These are phyloP conservation scores for Eruca vesicaria DNA, from an alignment of 441 rosid genomes.

Conservation along the genomic window DNA sequence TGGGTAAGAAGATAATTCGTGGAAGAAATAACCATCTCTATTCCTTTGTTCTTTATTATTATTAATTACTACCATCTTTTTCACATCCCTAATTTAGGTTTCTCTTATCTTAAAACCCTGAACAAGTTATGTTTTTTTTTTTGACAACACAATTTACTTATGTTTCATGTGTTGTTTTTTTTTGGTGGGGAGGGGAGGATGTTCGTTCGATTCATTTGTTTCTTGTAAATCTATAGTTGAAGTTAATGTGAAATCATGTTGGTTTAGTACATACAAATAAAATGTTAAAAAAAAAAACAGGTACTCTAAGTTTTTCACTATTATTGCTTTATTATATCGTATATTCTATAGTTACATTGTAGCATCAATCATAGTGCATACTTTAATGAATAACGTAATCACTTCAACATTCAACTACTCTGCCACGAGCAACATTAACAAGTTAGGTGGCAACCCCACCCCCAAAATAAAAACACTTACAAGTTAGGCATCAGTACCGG, in stretches of 20 bases:
- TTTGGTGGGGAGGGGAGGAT: no score
- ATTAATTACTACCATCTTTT: background rate
- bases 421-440: background rate
- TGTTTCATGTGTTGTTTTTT: no score
- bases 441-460: background rate
- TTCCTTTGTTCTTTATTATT: background rate
- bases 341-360: background rate
- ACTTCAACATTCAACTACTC: conserved; percentile 27
- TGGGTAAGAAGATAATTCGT: background rate
- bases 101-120: background rate
- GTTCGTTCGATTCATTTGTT: background rate
- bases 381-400: conserved; percentile 4
- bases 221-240: background rate
- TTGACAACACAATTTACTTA: background rate
- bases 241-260: background rate
- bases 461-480: background rate
- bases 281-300: no score
- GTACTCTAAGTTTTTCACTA: no score
- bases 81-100: background rate
- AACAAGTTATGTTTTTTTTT: background rate
- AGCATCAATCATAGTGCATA: background rate
- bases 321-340: background rate
- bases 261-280: background rate
- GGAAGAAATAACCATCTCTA: conserved; percentile 4
- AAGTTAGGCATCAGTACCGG: no score